phyloP scores from a whole-genome alignment of 176 grass and related monocot genomes.

The Neostapfia colusana region DNA sequence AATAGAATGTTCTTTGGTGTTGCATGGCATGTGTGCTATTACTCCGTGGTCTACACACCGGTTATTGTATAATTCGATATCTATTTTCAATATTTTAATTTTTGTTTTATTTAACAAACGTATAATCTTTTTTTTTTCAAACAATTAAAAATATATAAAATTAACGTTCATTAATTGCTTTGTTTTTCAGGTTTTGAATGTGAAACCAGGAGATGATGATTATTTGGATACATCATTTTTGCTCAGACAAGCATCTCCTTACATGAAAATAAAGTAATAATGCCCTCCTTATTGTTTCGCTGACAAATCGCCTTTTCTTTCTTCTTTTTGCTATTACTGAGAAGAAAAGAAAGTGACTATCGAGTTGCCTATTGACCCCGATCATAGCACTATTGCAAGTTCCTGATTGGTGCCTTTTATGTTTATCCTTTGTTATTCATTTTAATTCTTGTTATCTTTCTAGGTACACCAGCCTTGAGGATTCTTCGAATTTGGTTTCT shows the following conservation, averaged over 20 bases:
- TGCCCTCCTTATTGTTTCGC: slow-evolving; percentile 35
- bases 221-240: slow-evolving; percentile 89
- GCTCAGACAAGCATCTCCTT: slow-evolving; percentile 94
- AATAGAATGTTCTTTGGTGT: background rate
- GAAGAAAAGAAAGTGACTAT: slow-evolving; percentile 1
- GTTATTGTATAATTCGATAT: background rate
- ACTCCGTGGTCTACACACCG: background rate
- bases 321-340: slow-evolving; percentile 9
- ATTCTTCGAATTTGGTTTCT: slow-evolving; percentile 39
- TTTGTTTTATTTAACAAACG: background rate
- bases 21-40: background rate
- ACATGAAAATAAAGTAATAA: slow-evolving; percentile 97
- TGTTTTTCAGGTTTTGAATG: slow-evolving; percentile 68
- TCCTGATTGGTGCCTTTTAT: background rate
- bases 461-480: slow-evolving; percentile 56
- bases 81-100: background rate
- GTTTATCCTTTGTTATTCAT: slow-evolving; percentile 8
- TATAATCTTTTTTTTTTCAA: background rate
- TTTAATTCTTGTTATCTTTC: slow-evolving; percentile 29
- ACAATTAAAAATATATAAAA: background rate
- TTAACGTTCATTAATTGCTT: background rate
- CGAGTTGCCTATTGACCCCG: background rate
- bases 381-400: slow-evolving; percentile 8
- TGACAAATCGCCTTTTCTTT: background rate
- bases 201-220: slow-evolving; percentile 85